Conservation (phyloP, 768 basidiomycete genomes). For the Ramaria sp. region DNA sequence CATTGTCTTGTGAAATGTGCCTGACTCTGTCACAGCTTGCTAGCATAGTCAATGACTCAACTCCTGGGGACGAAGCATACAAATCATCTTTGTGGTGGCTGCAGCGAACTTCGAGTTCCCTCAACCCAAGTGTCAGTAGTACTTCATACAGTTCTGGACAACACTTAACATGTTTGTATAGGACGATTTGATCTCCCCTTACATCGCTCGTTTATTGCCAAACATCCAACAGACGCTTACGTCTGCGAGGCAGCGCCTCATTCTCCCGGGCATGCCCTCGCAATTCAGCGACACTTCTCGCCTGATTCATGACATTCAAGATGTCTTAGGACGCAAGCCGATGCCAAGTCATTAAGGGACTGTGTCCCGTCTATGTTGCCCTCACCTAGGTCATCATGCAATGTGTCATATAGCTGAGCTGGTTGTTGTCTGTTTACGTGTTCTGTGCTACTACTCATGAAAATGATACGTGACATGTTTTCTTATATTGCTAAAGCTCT, state of each 20-base stretch:
- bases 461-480: neutral
- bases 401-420: neutral
- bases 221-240: constrained; percentile 68
- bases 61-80: constrained; percentile 71
- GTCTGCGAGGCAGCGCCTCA: constrained; percentile 71
- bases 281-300: constrained; percentile 58
- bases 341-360: constrained; percentile 6
- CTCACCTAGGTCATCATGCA: neutral
- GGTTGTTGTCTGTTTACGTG: neutral
- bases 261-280: constrained; percentile 58
- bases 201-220: constrained; percentile 71
- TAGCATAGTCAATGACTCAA: constrained; percentile 60
- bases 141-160: neutral
- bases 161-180: constrained; percentile 16
- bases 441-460: neutral
- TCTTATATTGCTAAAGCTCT: no score
- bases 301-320: constrained; percentile 66
- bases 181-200: constrained; percentile 77
- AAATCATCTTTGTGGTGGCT: constrained; percentile 83
- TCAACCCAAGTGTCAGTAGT: constrained; percentile 57
- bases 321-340: constrained; percentile 43
- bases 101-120: constrained; percentile 57
- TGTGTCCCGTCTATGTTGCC: neutral
- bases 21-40: constrained; percentile 42
- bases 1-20: neutral